A percentile compares a stretch with the other conserved stretches of the same genome.
Evolutionary conservation across 768 basidiomycete species (phyloP).

Genomic region (Lyophyllum shimeji): DNA sequence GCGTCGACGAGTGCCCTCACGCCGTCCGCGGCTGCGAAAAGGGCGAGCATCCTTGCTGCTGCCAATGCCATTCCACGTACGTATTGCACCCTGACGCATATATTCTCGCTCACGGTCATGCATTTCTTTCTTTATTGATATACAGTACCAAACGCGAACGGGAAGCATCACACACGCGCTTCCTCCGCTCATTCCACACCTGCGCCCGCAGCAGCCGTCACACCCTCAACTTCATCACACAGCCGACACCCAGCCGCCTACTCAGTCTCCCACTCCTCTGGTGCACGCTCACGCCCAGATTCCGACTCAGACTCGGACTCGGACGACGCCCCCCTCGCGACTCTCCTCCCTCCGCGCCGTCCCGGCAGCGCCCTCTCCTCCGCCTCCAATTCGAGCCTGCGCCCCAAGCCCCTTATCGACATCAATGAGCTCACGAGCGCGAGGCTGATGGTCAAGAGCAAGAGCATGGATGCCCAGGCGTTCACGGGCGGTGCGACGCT

Average conservation of each 20-base stretch:
- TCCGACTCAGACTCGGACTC: conserved; percentile 32
- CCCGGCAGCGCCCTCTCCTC: conserved; percentile 63
- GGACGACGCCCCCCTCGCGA: conserved; percentile 65
- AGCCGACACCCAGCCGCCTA: not conserved
- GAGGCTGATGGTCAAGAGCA: conserved; percentile 15
- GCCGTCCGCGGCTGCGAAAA: conserved; percentile 50
- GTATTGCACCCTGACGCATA: conserved; percentile 8
- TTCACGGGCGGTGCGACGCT: conserved; percentile 40
- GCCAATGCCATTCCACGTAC: conserved; percentile 33
- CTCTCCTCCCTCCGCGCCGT: conserved; percentile 58
- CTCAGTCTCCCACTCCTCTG: not conserved
- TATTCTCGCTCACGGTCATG: not conserved
- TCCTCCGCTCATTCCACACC: conserved; percentile 27
- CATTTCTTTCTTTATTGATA: not conserved
- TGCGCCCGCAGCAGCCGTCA: not conserved
- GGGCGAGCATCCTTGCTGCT: conserved; percentile 41
- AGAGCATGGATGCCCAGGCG: conserved; percentile 26
- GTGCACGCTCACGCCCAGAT: conserved; percentile 11
- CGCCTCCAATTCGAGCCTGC: conserved; percentile 23
- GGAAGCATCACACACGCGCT: conserved; percentile 26
- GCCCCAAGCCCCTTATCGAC: conserved; percentile 50
- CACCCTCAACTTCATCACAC: not conserved
- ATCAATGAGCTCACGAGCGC: conserved; percentile 40
- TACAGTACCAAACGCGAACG: not conserved
- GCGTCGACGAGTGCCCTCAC: conserved; percentile 58